phyloP scores from a whole-genome alignment of 2,329 filamentous ascomycete species.

The Cryphonectria carpinicola region DNA sequence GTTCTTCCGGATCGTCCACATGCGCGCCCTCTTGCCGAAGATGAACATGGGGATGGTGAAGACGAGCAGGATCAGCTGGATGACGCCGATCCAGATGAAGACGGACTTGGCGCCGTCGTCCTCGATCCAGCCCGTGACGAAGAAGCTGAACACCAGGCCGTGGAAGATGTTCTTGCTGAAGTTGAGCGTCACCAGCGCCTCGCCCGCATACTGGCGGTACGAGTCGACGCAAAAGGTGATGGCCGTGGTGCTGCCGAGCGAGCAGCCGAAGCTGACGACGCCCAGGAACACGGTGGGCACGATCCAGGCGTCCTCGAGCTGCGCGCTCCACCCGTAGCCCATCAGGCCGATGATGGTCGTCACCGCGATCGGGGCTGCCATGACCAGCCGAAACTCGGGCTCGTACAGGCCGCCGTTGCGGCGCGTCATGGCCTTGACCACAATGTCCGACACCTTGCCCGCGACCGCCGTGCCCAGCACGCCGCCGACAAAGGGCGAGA shows the following conservation, averaged over 20 bases:
- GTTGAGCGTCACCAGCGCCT: slow-evolving; percentile 92
- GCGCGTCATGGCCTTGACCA: slow-evolving; percentile 80
- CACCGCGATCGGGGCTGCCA: slow-evolving; percentile 80
- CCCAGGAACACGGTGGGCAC: slow-evolving; percentile 94
- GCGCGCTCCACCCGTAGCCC: slow-evolving; percentile 93
- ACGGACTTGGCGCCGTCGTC: slow-evolving; percentile 75
- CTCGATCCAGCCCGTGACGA: slow-evolving; percentile 84
- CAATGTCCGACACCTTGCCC: slow-evolving; percentile 82
- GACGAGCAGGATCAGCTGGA: slow-evolving; percentile 77
- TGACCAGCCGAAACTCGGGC: slow-evolving; percentile 88
- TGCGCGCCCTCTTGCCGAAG: slow-evolving; percentile 84
- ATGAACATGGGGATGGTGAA: slow-evolving; percentile 91
- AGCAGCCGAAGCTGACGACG: slow-evolving; percentile 88
- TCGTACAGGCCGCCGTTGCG: slow-evolving; percentile 94
- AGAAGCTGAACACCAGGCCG: slow-evolving; percentile 84
- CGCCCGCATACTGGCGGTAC: slow-evolving; percentile 90
- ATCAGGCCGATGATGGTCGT: slow-evolving; percentile 85
- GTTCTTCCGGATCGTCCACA: slow-evolving; percentile 91
- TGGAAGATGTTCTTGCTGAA: slow-evolving; percentile 95
- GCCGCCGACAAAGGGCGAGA: slow-evolving; percentile 87
- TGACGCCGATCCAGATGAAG: slow-evolving; percentile 81
- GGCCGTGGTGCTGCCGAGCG: slow-evolving; percentile 83
- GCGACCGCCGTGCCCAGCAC: slow-evolving; percentile 91
- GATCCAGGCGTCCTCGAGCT: slow-evolving; percentile 78
- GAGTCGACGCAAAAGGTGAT: slow-evolving; percentile 95